These are phyloP conservation scores for Nepenthes mirabilis DNA, from an alignment of 148 eudicot genomes.

Conservation along the genomic window DNA sequence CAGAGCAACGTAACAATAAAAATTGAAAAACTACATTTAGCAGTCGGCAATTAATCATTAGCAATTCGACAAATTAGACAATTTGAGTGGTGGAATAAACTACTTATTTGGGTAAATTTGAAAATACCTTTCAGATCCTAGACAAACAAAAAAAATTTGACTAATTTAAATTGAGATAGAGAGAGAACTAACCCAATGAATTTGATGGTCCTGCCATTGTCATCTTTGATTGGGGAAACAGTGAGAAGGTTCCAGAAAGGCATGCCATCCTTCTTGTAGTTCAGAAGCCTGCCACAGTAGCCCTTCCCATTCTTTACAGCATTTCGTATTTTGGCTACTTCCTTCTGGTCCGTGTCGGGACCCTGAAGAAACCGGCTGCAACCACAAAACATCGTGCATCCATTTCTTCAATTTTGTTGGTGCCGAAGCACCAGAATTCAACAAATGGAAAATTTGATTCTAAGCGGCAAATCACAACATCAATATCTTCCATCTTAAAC, in stretches of 20 bases:
- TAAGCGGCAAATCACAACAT: too few species aligned
- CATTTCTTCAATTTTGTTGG: not conserved
- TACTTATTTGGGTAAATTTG: too few species aligned
- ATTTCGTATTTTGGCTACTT: constrained; percentile 66
- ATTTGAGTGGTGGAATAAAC: too few species aligned
- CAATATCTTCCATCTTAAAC: too few species aligned
- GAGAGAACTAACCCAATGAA: constrained; percentile 64
- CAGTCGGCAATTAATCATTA: too few species aligned
- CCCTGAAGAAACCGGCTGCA: constrained; percentile 97
- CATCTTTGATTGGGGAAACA: constrained; percentile 80
- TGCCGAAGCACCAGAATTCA: too few species aligned
- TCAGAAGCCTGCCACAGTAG: constrained; percentile 85
- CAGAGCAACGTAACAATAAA: too few species aligned
- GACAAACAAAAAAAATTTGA: not conserved
- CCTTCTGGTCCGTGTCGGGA: constrained; percentile 70
- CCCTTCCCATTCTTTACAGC: constrained; percentile 66
- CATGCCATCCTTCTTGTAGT: constrained; percentile 94
- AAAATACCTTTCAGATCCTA: too few species aligned
- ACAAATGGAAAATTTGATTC: too few species aligned
- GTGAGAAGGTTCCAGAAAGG: constrained; percentile 99
- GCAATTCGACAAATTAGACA: too few species aligned
- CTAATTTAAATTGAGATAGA: not conserved
- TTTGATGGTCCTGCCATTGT: constrained; percentile 64
- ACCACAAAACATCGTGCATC: not conserved
- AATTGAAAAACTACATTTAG: too few species aligned